Evolutionary conservation across 2,329 filamentous ascomycete species (phyloP).

Genomic region (Neofusicoccum sp.): DNA sequence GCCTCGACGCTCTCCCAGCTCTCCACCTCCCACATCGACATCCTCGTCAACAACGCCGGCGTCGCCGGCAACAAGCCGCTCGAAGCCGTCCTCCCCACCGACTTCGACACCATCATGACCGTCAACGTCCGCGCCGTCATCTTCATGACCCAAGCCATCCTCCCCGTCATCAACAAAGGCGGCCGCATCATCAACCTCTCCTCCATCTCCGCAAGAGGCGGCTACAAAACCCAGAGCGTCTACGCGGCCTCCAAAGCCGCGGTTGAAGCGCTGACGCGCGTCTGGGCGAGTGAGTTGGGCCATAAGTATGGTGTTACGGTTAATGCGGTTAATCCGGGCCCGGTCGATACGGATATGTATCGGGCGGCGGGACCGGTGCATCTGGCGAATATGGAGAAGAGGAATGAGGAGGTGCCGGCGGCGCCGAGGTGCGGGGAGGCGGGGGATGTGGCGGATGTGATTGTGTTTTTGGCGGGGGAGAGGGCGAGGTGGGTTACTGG

Average conservation of each 20-base stretch:
- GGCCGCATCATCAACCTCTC: conserved; percentile 11
- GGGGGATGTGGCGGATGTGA: neutral
- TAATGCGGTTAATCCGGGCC: conserved; percentile 19
- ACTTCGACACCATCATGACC: conserved; percentile 3
- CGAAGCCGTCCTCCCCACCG: neutral
- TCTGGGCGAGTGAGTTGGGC: conserved; percentile 14
- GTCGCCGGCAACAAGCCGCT: neutral
- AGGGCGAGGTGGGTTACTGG: conserved; percentile 72
- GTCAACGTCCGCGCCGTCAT: conserved; percentile 8
- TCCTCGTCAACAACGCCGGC: conserved; percentile 18
- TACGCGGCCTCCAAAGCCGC: conserved; percentile 17
- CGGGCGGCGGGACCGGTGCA: neutral
- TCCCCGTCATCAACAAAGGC: neutral
- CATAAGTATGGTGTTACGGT: conserved; percentile 8
- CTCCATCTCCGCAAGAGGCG: neutral
- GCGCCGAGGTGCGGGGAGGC: neutral
- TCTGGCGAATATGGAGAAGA: neutral
- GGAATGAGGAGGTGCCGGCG: neutral
- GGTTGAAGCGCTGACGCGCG: conserved; percentile 15
- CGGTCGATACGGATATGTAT: conserved; percentile 23
- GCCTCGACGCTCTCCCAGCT: conserved; percentile 31
- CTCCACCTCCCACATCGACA: conserved; percentile 3
- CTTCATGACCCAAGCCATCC: conserved; percentile 4
- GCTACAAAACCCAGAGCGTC: neutral
- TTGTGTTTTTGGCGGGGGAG: neutral